phyloP scores from a whole-genome alignment of 2,329 filamentous ascomycete genomes.

The Penicillium sp. region DNA sequence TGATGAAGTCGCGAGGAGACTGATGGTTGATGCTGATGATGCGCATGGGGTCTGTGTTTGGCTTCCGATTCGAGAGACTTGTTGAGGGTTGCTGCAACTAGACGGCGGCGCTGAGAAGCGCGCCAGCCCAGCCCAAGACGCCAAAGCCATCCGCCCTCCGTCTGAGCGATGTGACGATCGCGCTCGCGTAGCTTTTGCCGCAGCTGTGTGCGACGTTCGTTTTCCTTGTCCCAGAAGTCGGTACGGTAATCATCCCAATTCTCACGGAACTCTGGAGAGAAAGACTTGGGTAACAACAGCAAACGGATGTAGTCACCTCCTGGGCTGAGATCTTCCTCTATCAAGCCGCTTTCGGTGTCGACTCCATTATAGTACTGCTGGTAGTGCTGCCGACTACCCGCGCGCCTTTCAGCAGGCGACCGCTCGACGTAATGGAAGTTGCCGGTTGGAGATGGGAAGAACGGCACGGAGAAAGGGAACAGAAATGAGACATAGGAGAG shows the following conservation, averaged over 20 bases:
- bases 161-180: slow-evolving; percentile 61
- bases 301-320: slow-evolving; percentile 91
- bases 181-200: slow-evolving; percentile 63
- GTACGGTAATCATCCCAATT: slow-evolving; percentile 94
- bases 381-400: slow-evolving; percentile 31
- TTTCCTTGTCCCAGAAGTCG: slow-evolving; percentile 96
- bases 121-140: slow-evolving; percentile 62
- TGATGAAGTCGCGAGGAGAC: slow-evolving; percentile 25
- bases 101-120: slow-evolving; percentile 28
- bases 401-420: slow-evolving; percentile 36
- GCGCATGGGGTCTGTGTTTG: slow-evolving; percentile 25
- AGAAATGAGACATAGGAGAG: slow-evolving; percentile 68
- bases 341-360: slow-evolving; percentile 56
- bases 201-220: slow-evolving; percentile 73
- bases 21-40: slow-evolving; percentile 27
- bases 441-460: slow-evolving; percentile 58
- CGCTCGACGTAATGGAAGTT: slow-evolving; percentile 75
- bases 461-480: slow-evolving; percentile 63
- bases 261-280: slow-evolving; percentile 87
- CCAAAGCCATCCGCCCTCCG: slow-evolving; percentile 72
- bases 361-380: slow-evolving; percentile 47
- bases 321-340: slow-evolving; percentile 83
- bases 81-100: slow-evolving; percentile 26
- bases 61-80: slow-evolving; percentile 25
- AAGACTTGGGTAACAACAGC: slow-evolving; percentile 84